Base-by-base conservation (phyloP, 352 stramenopile genomes). In the Phytopythium aichiense region DNA sequence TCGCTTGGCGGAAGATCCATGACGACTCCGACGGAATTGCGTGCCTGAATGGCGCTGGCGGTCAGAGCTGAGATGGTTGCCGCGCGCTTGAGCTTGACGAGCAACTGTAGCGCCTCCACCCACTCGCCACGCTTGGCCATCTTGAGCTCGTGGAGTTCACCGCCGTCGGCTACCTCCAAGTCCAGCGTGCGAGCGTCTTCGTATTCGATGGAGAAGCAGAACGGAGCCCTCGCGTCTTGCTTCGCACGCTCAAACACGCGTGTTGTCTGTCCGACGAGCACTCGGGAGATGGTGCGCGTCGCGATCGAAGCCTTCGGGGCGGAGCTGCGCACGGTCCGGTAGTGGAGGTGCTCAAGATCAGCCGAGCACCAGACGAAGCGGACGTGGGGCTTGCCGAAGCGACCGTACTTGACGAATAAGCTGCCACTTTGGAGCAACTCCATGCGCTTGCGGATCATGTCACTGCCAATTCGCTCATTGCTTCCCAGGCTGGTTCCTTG, bases 381-480 rank as follows among this genome's bases (percentile, higher is more conserved):
- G 35, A 89, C 82, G 57, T 93, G 84, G 0, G 84, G 84, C 52
- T 84, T 89, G 35, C 84, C 84, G 50, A 69, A 89, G 20, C 84
- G 81, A 0, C 84, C 82, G 54, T 92, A 89, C 50, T 93, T 93
- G 33, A 93, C 77, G 37, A 93, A 93, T 28, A 93, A 64, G 31
- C 74, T 87, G 22, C 84, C 84, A 61, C 71, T 84, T 45, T 83
- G 80, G 31, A 93, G 73, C 37, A 93, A 54, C 45, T 91, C 80
- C 74, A 91, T 87, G 20, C 80, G 78, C 22, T 77, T 74, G 4
- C 81, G 76, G 56, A 92, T 88, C 52, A 77, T 58, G 38, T 91
- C 84, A 18, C 74, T 87, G 31, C 71, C 69, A 7, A 46, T 6
- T 7, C 28, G 43, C 6, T 64, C 54, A 37, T 20, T 65, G 55